phyloP scores from a whole-genome alignment of 495 filamentous ascomycete species.

The Alectoria sarmentosa region DNA sequence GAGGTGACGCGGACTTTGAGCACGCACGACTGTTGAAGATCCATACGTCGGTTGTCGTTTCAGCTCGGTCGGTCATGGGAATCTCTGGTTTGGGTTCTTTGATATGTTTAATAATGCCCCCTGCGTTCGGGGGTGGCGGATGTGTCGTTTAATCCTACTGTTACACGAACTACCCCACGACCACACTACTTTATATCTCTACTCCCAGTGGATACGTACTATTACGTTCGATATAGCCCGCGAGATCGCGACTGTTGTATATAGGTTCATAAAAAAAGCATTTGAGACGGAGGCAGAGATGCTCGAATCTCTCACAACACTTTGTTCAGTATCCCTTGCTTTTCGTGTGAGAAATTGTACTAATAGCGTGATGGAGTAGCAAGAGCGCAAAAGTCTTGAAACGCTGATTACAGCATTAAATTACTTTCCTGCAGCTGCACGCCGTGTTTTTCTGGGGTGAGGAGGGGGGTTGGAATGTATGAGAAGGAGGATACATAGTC shows the following conservation, averaged over 20 bases:
- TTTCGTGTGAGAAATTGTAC: too few species aligned
- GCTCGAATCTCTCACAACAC: not conserved
- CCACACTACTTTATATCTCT: not conserved
- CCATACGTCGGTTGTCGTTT: conserved; percentile 22
- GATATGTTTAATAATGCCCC: not conserved
- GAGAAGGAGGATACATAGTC: too few species aligned
- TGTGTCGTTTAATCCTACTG: not conserved
- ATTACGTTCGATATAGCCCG: not conserved
- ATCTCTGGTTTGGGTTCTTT: conserved; percentile 1
- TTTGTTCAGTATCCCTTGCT: too few species aligned
- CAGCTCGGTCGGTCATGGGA: conserved; percentile 23
- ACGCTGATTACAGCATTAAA: too few species aligned
- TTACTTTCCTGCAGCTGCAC: too few species aligned
- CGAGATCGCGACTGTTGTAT: not conserved
- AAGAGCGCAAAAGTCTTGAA: too few species aligned
- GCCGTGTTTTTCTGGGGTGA: too few species aligned
- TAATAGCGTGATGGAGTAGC: too few species aligned
- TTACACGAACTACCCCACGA: not conserved
- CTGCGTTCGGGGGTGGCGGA: not conserved
- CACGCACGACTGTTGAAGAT: conserved; percentile 19
- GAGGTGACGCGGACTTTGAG: conserved; percentile 23
- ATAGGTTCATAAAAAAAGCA: not conserved
- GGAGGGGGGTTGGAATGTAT: too few species aligned
- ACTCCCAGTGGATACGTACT: not conserved
- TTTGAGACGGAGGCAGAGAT: not conserved